Evolutionary conservation across 805 yeast species (phyloP).

Genomic region (Zygosaccharomyces kombuchaensis): DNA sequence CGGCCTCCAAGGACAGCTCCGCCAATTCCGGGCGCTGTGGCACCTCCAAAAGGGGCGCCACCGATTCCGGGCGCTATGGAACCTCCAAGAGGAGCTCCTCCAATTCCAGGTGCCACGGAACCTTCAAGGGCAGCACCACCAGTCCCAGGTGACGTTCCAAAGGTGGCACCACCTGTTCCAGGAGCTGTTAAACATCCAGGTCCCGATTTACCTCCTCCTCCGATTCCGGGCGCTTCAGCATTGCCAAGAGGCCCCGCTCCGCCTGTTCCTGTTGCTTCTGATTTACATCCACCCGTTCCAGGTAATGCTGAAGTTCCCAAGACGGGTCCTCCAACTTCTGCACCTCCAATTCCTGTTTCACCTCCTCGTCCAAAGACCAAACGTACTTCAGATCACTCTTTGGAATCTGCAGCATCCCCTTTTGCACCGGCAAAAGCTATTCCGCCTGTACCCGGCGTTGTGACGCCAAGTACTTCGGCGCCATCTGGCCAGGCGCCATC

Average conservation of each 20-base stretch:
- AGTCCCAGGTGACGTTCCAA: not conserved
- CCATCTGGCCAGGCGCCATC: conserved; percentile 10
- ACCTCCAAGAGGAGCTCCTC: not conserved
- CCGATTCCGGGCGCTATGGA: not conserved
- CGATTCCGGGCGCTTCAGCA: not conserved
- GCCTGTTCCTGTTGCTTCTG: not conserved
- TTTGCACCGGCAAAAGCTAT: not conserved
- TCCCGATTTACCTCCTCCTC: not conserved
- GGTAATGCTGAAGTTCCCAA: not conserved
- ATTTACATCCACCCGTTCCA: not conserved
- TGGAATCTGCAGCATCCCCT: not conserved
- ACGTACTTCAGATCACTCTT: not conserved
- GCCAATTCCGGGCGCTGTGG: not conserved
- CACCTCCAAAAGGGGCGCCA: not conserved
- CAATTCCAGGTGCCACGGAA: not conserved
- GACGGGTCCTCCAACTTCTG: not conserved
- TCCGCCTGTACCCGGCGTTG: conserved; percentile 14
- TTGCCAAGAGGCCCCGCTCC: not conserved
- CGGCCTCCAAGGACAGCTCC: not conserved
- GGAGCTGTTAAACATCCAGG: not conserved
- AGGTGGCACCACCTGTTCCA: not conserved
- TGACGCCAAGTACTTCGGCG: conserved; percentile 24
- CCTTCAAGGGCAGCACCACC: not conserved
- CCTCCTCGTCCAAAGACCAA: not conserved
- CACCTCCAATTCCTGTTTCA: not conserved